Evolutionary conservation across 2,329 filamentous ascomycete genomes (phyloP), one percentile per base, ranked within the genome.

Genomic region (Penicillium sp.): DNA sequence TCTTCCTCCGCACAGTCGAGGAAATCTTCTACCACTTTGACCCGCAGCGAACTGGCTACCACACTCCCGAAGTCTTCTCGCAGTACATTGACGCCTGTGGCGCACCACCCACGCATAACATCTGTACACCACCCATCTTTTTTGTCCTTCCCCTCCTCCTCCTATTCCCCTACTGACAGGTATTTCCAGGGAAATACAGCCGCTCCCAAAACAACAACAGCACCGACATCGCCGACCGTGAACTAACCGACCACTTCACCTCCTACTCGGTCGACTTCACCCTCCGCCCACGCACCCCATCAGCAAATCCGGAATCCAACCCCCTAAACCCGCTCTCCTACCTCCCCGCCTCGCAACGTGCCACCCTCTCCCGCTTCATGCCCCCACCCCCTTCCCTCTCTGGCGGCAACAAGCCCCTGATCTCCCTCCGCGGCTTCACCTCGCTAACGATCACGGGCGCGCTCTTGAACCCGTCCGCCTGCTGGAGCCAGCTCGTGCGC

Each of bases 181-280:
- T 21, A 19, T 17, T n/a, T 6, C 13, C 54, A 61, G 60, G 60
- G 60, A 58, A 56, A 60, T 8, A 17, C 41, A 63, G 57, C 56
- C 56, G 21, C 6, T n/a, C 54, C 30, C 35, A 54, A 41, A 44
- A 26, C 31, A 47, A 55, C 8, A 38, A 56, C 30, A 51, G 56
- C 51, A 47, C 49, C 21, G 61, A 63, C 61, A 60, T 57, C 26
- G 57, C 61, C 21, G 61, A 63, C 56, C 61, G 56, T 47, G 57
- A 56, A 26, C 56, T 63, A 35, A 48, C 56, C 46, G 61, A 63
- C 41, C 61, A 63, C 21, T 63, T 60, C 57, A 63, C 61, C 6
- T n/a, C 61, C 1, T 63, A 60, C 57, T 47, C 15, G 11, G 41
- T 60, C 53, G 61, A 60, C 30, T 63, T 63, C 47, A n/a, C 51